Base-by-base conservation (phyloP, 2,329 filamentous ascomycete genomes). In the Alternaria ventricosa region DNA sequence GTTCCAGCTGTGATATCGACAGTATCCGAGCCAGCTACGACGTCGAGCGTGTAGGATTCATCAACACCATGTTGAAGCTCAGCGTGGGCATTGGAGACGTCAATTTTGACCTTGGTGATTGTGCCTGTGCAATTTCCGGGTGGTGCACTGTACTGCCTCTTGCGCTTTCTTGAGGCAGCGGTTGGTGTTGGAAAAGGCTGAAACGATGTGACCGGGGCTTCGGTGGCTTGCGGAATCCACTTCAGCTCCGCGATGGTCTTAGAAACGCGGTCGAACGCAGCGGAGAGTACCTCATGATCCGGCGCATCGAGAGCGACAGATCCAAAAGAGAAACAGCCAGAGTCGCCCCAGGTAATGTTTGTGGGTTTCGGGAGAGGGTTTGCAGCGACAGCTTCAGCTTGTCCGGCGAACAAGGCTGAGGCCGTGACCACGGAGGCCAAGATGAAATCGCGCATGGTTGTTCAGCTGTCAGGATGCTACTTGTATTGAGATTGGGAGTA, bases 21-120 rank as follows among this genome's bases (percentile, higher is more conserved):
- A 5, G 74, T 75, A 33, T 76, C 72, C 3, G 84, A 84, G 20
- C 71, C 73, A 6, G 77, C 66, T 1, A 73, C 66, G 41, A 87
- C 80, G 18, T 82, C 77, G 20, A 87, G 68, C 0, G 82, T 85
- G 72, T 87, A 87, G n/a, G 85, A 86, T 69, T 87, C 86, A 60
- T 87, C 84, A 22, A 87, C 85, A 4, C 84, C 86, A 66, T 87
- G 85, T 70, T 87, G 82, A 28, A 88, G 77, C 61, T 84, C 80
- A 5, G 83, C 85, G 12, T 80, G 65, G 45, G 72, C 72, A 68
- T 88, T 78, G 7, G 79, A 66, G 25, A 88, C 76, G 7, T 82
- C 75, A 47, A 88, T 76, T 25, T 83, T 78, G 41, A 88, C 77
- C 12, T 75, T 76, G 5, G 68, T 80, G n/a, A 88, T 73, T 8